Evolutionary conservation across 1,284 basidiomycete genomes (phyloP).

Genomic region (Moesziomyces antarcticus): DNA sequence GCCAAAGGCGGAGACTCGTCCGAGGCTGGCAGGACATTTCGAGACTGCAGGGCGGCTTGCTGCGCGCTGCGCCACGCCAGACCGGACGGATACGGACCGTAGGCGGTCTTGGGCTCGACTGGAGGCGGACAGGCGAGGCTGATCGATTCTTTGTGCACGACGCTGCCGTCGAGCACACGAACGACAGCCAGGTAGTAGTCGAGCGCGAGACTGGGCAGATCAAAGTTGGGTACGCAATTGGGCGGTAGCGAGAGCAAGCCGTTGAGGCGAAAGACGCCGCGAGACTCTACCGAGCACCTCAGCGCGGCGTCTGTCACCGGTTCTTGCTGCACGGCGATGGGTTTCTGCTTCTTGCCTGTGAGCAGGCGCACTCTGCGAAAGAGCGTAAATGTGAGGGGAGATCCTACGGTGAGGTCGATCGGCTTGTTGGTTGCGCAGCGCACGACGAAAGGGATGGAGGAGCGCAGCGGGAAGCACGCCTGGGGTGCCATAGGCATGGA

Average conservation of each 20-base stretch:
- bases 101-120: constrained; percentile 21
- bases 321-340: constrained; percentile 33
- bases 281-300: constrained; percentile 13
- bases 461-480: constrained; percentile 44
- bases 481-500: constrained; percentile 39
- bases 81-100: constrained; percentile 26
- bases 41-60: constrained; percentile 3
- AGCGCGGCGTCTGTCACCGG: constrained; percentile 26
- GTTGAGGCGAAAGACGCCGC: constrained; percentile 24
- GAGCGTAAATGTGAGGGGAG: constrained; percentile 24
- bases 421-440: constrained; percentile 36
- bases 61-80: constrained; percentile 12
- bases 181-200: constrained; percentile 60
- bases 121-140: constrained; percentile 32
- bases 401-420: constrained; percentile 14
- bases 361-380: constrained; percentile 24
- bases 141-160: constrained; percentile 25
- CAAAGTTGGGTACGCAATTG: constrained; percentile 53
- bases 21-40: constrained; percentile 1
- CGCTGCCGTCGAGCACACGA: constrained; percentile 13
- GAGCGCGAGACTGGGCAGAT: constrained; percentile 33
- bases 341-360: constrained; percentile 19
- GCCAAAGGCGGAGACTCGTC: constrained; percentile 13
- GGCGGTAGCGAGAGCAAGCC: constrained; percentile 45
- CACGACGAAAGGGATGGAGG: constrained; percentile 50